Percentiles rank a stretch among this genome's conserved stretches.
Evolutionary conservation across 345 rosid species (phyloP).

Genomic region (Turnera subulata): DNA sequence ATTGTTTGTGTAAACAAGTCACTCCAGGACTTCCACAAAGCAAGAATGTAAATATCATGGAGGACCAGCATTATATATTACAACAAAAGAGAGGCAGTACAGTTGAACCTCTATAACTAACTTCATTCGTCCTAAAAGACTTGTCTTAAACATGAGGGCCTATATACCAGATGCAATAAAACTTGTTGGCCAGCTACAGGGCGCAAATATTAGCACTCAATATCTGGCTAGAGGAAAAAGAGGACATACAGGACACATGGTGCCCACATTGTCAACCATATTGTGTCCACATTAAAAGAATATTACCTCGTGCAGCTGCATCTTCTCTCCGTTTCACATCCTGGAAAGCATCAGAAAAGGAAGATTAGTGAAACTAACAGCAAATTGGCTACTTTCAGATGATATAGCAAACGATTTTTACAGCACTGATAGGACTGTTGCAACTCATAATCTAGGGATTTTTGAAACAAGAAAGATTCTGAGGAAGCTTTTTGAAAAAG

Average conservation of each 20-base stretch:
- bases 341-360: constrained; percentile 12
- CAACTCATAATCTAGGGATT: too few relatives aligned
- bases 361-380: neutral
- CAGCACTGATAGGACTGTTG: too few relatives aligned
- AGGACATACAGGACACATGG: too few relatives aligned
- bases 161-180: neutral
- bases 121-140: neutral
- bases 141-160: neutral
- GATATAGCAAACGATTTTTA: too few relatives aligned
- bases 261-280: too few relatives aligned
- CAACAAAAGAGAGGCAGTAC: neutral
- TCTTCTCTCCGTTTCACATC: constrained; percentile 31
- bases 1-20: too few relatives aligned
- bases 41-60: neutral
- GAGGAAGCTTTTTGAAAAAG: too few relatives aligned
- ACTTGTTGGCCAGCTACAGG: too few relatives aligned
- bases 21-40: neutral
- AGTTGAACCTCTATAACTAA: too few relatives aligned
- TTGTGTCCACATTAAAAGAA: neutral
- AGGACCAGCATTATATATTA: neutral
- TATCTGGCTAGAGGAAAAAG: too few relatives aligned
- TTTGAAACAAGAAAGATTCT: too few relatives aligned
- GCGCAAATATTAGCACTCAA: too few relatives aligned
- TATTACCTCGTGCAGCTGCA: constrained; percentile 31
- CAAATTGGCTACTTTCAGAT: neutral